phyloP scores from a whole-genome alignment of 148 eudicot species.

The Persicaria tinctoria region DNA sequence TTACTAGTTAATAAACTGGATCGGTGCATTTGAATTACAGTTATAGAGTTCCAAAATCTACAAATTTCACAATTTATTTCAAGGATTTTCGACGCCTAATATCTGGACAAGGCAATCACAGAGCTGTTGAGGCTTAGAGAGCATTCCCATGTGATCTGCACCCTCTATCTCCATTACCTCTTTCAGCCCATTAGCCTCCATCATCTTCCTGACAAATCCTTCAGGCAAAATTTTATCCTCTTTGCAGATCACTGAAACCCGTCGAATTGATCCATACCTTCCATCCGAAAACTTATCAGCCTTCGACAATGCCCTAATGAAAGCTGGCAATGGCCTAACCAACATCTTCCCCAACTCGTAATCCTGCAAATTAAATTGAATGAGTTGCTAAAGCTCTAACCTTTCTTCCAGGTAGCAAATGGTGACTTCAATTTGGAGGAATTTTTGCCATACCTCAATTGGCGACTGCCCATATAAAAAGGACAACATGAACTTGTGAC shows the following conservation, averaged over 20 bases:
- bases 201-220: constrained; percentile 29
- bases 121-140: constrained; percentile 26
- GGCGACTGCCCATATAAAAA: constrained; percentile 29
- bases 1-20: too few species aligned
- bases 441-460: constrained; percentile 18
- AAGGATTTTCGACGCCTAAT: constrained; percentile 4
- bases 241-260: constrained; percentile 25
- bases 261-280: constrained; percentile 36
- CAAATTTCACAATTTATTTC: too few species aligned
- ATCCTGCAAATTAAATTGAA: constrained; percentile 23
- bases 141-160: constrained; percentile 56
- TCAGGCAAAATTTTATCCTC: constrained; percentile 24
- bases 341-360: constrained; percentile 27
- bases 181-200: constrained; percentile 18
- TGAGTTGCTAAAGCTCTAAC: too few species aligned
- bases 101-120: constrained; percentile 23
- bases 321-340: constrained; percentile 28
- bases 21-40: too few species aligned
- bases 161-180: constrained; percentile 26
- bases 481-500: constrained; percentile 19
- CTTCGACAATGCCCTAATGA: constrained; percentile 30
- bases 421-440: background rate
- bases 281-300: constrained; percentile 20
- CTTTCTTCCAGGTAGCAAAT: background rate
- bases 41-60: too few species aligned